Evolutionary conservation across 2,329 filamentous ascomycete genomes (phyloP), one percentile per base, ranked within the genome.

Genomic region (Nothophoma quercina): DNA sequence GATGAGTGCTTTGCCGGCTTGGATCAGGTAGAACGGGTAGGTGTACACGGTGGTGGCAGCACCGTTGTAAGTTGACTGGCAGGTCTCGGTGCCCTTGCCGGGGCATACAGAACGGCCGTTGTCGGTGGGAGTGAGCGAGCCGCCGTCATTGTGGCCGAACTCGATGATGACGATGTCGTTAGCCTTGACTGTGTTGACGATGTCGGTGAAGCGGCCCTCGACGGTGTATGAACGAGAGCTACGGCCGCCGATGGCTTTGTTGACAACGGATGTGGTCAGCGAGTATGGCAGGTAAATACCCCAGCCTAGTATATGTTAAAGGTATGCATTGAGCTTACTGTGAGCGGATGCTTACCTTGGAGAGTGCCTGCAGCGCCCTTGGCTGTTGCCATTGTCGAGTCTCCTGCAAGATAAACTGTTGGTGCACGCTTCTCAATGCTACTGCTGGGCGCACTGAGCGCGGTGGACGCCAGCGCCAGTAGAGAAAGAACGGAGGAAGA

Each of bases 131-230:
- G 68, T 73, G 2, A 85, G 74, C 0, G 80, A 80, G 1, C 86
- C 85, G 18, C 86, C 87, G 60, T 90, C 88, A 62, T 90, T 90
- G 76, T 90, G 87, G 0, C 88, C 87, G 63, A 90, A 88, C 63
- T 89, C 87, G 45, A 90, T 88, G 45, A 89, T 77, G 1, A 89
- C 86, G 70, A 84, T 86, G 70, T 90, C 87, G 25, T 84, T 85
- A 1, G 77, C 49, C 64, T 81, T 60, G 19, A 89, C 76, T 2
- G 77, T 64, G 25, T 78, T 72, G 38, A 82, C 80, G 44, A 90
- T 81, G 0, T 77, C 78, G 13, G 79, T 71, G 75, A 90, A 90
- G 12, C 84, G 84, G 7, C 83, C 84, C 73, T 90, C 87, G 39
- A 84, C 81, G 1, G 82, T 87, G 73, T 81, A 90, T 18, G 85